Conservation (phyloP, 75 land plant genomes). For the Sequoiadendron giganteum region DNA sequence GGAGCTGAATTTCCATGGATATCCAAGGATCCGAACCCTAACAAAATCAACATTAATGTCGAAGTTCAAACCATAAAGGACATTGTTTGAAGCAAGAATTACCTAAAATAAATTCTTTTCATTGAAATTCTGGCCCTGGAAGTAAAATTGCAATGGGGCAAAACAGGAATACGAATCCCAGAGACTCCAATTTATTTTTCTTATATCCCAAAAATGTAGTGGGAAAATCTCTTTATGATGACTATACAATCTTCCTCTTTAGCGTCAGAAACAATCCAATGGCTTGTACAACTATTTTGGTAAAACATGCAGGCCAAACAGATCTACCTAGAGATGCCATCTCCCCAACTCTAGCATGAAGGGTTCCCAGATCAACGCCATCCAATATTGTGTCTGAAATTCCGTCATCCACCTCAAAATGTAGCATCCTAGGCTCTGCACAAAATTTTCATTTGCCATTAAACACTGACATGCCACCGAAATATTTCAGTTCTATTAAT, state of each 20-base stretch:
- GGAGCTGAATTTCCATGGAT: not conserved
- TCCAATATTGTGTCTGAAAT: no score
- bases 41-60: not conserved
- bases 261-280: not conserved
- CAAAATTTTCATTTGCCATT: no score
- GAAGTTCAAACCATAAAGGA: not conserved
- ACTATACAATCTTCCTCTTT: not conserved
- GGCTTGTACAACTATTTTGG: not conserved
- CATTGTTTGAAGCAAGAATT: not conserved
- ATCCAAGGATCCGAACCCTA: not conserved
- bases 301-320: not conserved
- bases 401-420: no score
- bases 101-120: no score
- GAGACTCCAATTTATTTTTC: not conserved
- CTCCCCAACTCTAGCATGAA: not conserved
- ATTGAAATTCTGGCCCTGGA: no score
- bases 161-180: no score
- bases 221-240: no score
- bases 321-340: not conserved
- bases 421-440: no score
- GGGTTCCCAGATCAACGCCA: no score
- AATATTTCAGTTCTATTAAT: not conserved
- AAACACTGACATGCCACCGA: not conserved
- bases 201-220: not conserved
- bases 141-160: no score